Evolutionary conservation across 768 basidiomycete genomes (phyloP), one percentile per base, ranked within the genome.

Genomic region (Lentinula aciculospora): DNA sequence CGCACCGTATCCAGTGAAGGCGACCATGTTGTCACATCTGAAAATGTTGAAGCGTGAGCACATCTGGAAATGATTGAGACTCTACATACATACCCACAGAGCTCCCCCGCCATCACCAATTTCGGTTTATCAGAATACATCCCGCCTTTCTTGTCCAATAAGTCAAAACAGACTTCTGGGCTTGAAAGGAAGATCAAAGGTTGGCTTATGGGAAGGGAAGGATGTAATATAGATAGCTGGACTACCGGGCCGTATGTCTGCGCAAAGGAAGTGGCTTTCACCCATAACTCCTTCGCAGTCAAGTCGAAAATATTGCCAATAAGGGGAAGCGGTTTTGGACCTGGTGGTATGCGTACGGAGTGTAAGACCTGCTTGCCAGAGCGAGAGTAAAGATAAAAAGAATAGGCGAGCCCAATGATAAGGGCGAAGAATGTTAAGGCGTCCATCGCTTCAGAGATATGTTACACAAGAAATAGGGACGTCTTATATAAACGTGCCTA

Each of bases 101-200:
- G 73, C 53, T 91, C 87, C 23, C 84, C 82, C 13, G 72, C 74
- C 89, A 92, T 90, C 44, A 86, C 75, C 23, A 89, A 72, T 25
- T 73, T 71, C 0, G 86, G 86, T 67, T 86, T 88, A 71, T 90
- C 89, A 7, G 88, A 84, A 67, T 90, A 91, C 28, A 89, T 83
- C 8, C 79, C 72, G 6, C 88, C 86, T 29, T 82, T 79, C 65
- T 81, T 86, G 56, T 91, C 88, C 61, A 92, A 71, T 56, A 92
- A 69, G 34, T 89, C 88, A 37, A 74, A 72, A 0, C 78, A 80
- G 0, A 77, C 83, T 36, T 85, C 78, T 6, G 78, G 76, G 32
- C 79, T 80, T 69, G 84, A 87, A 53, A 90, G 64, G 69, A 91
- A 86, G 29, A 90, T 73, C 32, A 92, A 78, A 1, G 81, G 79